Percentiles rank a stretch among this genome's conserved stretches.
These are phyloP conservation scores for Madurella mycetomatis DNA, from an alignment of 2,329 filamentous ascomycete species.

Conservation along the genomic window DNA sequence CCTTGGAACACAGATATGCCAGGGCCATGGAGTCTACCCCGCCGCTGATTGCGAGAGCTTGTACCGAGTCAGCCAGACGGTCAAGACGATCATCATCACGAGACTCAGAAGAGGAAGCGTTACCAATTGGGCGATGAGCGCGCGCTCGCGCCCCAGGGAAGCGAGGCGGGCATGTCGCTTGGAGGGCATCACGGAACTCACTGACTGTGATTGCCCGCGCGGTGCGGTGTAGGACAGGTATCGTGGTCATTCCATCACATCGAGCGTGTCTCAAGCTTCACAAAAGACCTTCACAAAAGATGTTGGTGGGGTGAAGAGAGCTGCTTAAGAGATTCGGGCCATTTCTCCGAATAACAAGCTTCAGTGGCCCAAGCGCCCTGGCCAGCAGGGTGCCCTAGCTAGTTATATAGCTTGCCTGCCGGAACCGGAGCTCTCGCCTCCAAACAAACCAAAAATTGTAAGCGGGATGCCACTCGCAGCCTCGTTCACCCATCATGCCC, in stretches of 20 bases:
- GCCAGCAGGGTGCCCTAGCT: background rate
- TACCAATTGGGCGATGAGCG: conserved; percentile 41
- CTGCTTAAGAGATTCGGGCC: background rate
- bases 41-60: conserved; percentile 79
- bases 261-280: background rate
- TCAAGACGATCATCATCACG: background rate
- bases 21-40: conserved; percentile 98
- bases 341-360: background rate
- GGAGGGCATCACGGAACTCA: conserved; percentile 48
- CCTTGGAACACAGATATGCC: conserved; percentile 62
- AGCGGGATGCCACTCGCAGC: background rate
- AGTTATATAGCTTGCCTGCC: conserved; percentile 5
- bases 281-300: background rate
- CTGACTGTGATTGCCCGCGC: conserved; percentile 36
- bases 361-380: background rate
- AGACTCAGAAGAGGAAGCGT: conserved; percentile 13
- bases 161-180: conserved; percentile 46
- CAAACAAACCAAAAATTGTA: conserved; percentile 1
- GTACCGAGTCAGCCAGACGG: background rate
- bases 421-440: conserved; percentile 4
- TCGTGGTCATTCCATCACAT: conserved; percentile 39
- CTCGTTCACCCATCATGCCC: background rate
- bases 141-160: conserved; percentile 39
- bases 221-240: conserved; percentile 37
- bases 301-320: background rate